Conservation (phyloP, 352 stramenopile species). For the Plasmopara muralis region DNA sequence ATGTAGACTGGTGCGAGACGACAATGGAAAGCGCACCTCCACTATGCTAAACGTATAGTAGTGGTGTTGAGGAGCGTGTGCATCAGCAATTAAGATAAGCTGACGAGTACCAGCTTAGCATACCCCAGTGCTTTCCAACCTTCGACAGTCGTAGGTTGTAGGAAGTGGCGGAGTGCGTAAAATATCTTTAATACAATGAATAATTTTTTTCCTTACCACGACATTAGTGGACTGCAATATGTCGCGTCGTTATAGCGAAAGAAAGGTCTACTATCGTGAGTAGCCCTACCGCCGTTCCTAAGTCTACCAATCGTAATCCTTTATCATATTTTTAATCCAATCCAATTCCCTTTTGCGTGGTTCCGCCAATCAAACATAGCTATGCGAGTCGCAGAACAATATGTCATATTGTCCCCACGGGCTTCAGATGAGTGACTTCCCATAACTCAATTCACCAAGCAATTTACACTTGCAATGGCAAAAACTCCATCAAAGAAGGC, state of each 20-base stretch:
- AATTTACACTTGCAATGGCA: constrained; percentile 68
- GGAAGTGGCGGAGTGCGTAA: constrained; percentile 23
- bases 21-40: constrained; percentile 20
- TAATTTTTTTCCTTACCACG: constrained; percentile 10
- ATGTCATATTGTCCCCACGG: no score
- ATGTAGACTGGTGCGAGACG: constrained; percentile 42
- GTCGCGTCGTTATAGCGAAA: background rate
- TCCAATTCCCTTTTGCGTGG: background rate
- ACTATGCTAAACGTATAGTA: constrained; percentile 10
- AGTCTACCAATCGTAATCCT: constrained; percentile 5
- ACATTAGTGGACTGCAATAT: background rate
- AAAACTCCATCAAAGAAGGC: constrained; percentile 95
- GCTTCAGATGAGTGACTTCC: no score
- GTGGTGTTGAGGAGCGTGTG: constrained; percentile 8
- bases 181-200: constrained; percentile 30
- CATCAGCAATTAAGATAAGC: constrained; percentile 15
- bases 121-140: constrained; percentile 6
- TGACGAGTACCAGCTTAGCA: constrained; percentile 16
- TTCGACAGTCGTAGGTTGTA: constrained; percentile 11
- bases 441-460: constrained; percentile 22
- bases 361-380: constrained; percentile 18
- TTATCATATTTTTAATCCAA: constrained; percentile 6
- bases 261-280: no score
- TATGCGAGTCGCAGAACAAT: constrained; percentile 5
- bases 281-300: background rate